These are phyloP conservation scores for Dictyostelium firmibasis DNA, from an alignment of 78 protist genomes.

Conservation along the genomic window DNA sequence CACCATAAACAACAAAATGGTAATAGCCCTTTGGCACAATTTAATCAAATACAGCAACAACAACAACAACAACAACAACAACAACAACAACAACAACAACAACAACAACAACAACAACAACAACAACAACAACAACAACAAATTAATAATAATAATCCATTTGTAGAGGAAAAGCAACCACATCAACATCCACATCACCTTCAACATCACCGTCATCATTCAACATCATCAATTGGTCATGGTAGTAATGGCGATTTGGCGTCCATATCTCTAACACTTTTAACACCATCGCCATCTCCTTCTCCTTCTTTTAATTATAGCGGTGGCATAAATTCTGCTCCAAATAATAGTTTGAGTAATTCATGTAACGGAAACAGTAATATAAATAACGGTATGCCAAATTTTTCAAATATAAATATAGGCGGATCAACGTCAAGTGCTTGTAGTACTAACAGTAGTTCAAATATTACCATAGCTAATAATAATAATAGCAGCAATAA, in stretches of 20 bases:
- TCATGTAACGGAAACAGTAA: background rate
- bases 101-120: background rate
- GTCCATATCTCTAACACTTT: background rate
- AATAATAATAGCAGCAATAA: background rate
- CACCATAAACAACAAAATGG: background rate
- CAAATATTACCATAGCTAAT: conserved; percentile 19
- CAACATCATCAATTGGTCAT: background rate
- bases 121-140: too few species aligned
- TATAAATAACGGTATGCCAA: background rate
- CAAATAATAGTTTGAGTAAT: background rate
- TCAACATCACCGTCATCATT: conserved; percentile 1
- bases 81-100: background rate
- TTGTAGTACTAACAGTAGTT: conserved; percentile 3
- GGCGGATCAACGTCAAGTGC: conserved; percentile 5
- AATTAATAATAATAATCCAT: background rate
- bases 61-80: background rate
- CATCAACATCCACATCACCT: background rate
- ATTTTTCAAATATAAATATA: conserved; percentile 18
- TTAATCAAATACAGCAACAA: conserved; percentile 20
- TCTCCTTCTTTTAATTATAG: background rate
- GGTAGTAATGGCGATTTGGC: conserved; percentile 7
- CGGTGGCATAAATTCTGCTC: background rate
- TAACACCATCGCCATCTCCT: conserved; percentile 12
- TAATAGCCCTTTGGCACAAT: background rate
- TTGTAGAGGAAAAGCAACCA: background rate